Conservation (phyloP, 2,329 filamentous ascomycete genomes). For the Akanthomyces lecanii region DNA sequence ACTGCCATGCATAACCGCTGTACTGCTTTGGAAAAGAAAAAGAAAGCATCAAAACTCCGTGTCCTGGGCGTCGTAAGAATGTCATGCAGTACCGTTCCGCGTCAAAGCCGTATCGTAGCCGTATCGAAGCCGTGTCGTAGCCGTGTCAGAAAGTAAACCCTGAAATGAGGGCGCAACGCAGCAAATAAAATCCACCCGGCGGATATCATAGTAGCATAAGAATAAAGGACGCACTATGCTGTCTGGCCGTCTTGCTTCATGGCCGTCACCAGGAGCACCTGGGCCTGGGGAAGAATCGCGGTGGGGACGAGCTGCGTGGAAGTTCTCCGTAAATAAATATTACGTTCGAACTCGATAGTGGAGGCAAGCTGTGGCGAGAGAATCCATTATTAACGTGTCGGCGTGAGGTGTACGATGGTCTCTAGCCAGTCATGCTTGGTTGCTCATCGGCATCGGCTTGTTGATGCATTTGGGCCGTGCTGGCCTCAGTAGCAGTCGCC, state of each 20-base stretch:
- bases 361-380: not conserved
- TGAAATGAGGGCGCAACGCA: not conserved
- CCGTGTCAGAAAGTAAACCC: not conserved
- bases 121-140: not conserved
- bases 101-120: not conserved
- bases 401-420: not conserved
- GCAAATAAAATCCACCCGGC: not conserved
- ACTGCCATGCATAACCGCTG: not conserved
- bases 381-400: no score
- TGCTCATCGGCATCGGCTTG: constrained; percentile 22
- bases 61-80: constrained; percentile 8
- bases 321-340: no score
- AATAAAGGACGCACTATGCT: no score
- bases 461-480: constrained; percentile 35
- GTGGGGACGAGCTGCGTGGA: no score
- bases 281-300: no score
- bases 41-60: constrained; percentile 5
- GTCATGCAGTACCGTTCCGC: constrained; percentile 2
- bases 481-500: constrained; percentile 29
- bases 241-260: not conserved
- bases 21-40: not conserved
- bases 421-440: constrained; percentile 11
- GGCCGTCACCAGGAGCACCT: no score
- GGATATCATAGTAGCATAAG: not conserved
- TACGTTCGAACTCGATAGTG: no score